Evolutionary conservation across 2,329 filamentous ascomycete genomes (phyloP), one percentile per base, ranked within the genome.

Genomic region (Colletotrichum aenigma): DNA sequence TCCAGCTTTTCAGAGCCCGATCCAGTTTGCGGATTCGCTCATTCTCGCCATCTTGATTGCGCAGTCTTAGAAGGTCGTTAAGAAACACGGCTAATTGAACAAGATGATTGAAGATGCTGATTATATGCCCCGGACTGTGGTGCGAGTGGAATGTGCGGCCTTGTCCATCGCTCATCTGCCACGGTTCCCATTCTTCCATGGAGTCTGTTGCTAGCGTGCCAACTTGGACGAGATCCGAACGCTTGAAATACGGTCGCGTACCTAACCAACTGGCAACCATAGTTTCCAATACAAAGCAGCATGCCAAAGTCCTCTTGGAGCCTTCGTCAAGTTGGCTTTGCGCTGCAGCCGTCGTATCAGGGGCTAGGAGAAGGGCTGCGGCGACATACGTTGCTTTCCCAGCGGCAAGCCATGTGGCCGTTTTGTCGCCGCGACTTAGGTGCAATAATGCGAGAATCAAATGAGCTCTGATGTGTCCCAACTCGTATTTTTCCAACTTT

Each of bases 241-340:
- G 28, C 7, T 67, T 36, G 64, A 61, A 67, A 30, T 73, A 68
- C 10, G 75, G 72, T 1, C 72, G 72, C 16, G n/a, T 16, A 15
- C 56, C 72, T 21, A 72, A 7, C 64, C 36, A 69, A n/a, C 28
- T 38, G 6, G 72, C 61, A 5, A 77, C 32, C 8, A 77, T 34
- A 6, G 72, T 71, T 58, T 77, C 75, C 1, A 77, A 48, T 2
- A 71, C 36, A 52, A 77, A 75, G 28, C 68, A 75, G 16, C 75
- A 28, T 18, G 36, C 38, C 7, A 61, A 3, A 30, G 38, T 43
- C 7, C 71, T 32, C 32, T 32, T 55, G n/a, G 34, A n/a, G 12
- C 64, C 61, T 21, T 76, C 60, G 52, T 69, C 60, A 24, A 65
- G 38, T 2, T 52, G 32, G 9, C 15, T 8, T 9, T 18, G n/a